A percentile compares a stretch with the other conserved stretches of the same genome.
Conservation (phyloP, 441 rosid genomes). For the Gossypium schwendimanii region DNA sequence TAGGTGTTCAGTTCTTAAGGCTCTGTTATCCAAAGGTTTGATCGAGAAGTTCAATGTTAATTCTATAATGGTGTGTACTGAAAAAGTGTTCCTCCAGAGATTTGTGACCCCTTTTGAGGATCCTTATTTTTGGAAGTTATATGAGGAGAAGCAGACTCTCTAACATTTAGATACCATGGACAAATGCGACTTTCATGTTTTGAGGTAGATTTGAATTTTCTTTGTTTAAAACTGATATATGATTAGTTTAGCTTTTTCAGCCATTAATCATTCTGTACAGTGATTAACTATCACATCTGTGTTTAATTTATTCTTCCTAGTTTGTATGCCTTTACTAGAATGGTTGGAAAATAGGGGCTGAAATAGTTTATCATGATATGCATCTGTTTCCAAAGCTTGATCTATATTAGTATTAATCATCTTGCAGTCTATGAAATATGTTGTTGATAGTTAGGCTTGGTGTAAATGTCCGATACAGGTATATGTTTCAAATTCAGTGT, state of each 20-base stretch:
- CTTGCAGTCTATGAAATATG: not conserved
- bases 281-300: not conserved
- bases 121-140: not conserved
- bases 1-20: slow-evolving; percentile 12
- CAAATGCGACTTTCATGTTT: not conserved
- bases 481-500: too few species aligned
- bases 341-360: not conserved
- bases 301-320: not conserved
- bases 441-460: too few species aligned
- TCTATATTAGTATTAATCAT: not conserved
- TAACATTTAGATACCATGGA: not conserved
- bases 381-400: not conserved
- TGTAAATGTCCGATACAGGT: too few species aligned
- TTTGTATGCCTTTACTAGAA: not conserved
- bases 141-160: not conserved
- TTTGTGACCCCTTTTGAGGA: slow-evolving; percentile 9
- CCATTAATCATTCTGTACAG: not conserved
- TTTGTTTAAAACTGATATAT: not conserved
- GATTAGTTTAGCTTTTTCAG: not conserved
- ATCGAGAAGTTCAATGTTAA: not conserved
- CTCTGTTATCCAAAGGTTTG: slow-evolving; percentile 5
- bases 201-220: not conserved
- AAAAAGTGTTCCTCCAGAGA: not conserved
- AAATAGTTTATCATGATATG: not conserved
- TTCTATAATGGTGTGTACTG: not conserved